phyloP scores from a whole-genome alignment of 1,284 basidiomycete genomes.

The Moesziomyces aphidis region DNA sequence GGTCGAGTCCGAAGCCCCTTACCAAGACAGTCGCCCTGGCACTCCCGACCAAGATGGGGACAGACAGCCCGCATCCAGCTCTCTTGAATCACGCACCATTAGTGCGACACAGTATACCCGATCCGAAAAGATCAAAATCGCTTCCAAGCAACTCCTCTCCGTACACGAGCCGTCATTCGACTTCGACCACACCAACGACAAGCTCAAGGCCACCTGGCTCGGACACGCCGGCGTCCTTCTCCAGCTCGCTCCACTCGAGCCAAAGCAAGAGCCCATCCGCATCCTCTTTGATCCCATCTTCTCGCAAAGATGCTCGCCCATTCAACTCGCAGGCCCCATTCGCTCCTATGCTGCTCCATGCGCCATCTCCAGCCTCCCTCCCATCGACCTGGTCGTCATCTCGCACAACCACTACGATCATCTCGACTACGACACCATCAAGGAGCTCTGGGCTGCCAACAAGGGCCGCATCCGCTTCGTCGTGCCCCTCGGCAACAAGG shows the following conservation, averaged over 20 bases:
- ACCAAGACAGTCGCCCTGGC: slow-evolving; percentile 21
- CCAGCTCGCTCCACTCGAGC: slow-evolving; percentile 44
- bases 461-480: slow-evolving; percentile 50
- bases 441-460: slow-evolving; percentile 52
- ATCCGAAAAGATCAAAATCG: slow-evolving; percentile 27
- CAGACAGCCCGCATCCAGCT: slow-evolving; percentile 1
- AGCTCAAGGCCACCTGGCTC: slow-evolving; percentile 59
- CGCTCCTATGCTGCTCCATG: slow-evolving; percentile 59
- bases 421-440: slow-evolving; percentile 59
- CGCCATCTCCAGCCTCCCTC: slow-evolving; percentile 51
- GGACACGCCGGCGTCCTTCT: slow-evolving; percentile 63
- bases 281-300: slow-evolving; percentile 66
- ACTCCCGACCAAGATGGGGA: slow-evolving; percentile 13
- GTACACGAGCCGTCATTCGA: slow-evolving; percentile 40
- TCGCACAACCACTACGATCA: slow-evolving; percentile 67
- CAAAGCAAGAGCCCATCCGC: slow-evolving; percentile 23
- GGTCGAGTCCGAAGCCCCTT: slow-evolving; percentile 5
- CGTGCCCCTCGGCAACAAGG: slow-evolving; percentile 62
- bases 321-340: slow-evolving; percentile 56
- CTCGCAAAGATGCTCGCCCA: slow-evolving; percentile 62
- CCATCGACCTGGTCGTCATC: slow-evolving; percentile 61
- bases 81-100: slow-evolving; percentile 2
- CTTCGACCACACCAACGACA: slow-evolving; percentile 8
- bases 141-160: slow-evolving; percentile 28
- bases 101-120: slow-evolving; percentile 19